Percentiles rank a stretch among this genome's conserved stretches.
Conservation (phyloP, 176 grass and related monocot genomes). For the Phragmites australis region DNA sequence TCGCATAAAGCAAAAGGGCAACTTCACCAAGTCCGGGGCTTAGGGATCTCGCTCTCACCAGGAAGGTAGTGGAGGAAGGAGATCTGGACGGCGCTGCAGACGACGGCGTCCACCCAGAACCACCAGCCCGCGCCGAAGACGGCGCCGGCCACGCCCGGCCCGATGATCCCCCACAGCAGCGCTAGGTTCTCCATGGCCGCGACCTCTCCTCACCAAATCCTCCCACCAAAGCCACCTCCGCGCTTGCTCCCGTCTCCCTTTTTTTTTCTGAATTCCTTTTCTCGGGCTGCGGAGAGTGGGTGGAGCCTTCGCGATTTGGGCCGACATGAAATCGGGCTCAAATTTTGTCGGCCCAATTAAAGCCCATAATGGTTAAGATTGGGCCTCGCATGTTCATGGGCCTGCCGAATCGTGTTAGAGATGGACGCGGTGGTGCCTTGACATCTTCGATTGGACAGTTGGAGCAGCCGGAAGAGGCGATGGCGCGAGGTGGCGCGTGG, state of each 20-base stretch:
- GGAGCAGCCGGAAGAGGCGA: slow-evolving; percentile 13
- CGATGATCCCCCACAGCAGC: slow-evolving; percentile 81
- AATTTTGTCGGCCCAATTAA: neutral
- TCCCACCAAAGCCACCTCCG: slow-evolving; percentile 34
- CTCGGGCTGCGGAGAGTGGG: neutral
- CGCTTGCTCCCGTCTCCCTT: neutral
- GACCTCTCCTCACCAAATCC: slow-evolving; percentile 25
- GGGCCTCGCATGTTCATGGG: neutral
- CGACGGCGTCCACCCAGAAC: slow-evolving; percentile 98
- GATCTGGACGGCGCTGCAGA: slow-evolving; percentile 80
- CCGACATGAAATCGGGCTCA: neutral
- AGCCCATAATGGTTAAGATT: neutral
- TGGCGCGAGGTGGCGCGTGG: slow-evolving; percentile 41
- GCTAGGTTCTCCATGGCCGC: slow-evolving; percentile 65
- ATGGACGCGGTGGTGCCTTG: neutral
- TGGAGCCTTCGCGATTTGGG: neutral
- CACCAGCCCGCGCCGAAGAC: slow-evolving; percentile 94
- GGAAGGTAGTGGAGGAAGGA: slow-evolving; percentile 97
- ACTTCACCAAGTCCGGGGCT: neutral
- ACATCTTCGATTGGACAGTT: neutral
- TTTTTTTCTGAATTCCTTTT: slow-evolving; percentile 10
- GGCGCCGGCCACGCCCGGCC: slow-evolving; percentile 78
- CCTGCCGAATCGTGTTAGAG: neutral
- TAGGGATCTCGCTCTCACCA: slow-evolving; percentile 53
- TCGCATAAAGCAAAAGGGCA: neutral